phyloP scores from a whole-genome alignment of 305 asterid species.

The Withania somnifera region DNA sequence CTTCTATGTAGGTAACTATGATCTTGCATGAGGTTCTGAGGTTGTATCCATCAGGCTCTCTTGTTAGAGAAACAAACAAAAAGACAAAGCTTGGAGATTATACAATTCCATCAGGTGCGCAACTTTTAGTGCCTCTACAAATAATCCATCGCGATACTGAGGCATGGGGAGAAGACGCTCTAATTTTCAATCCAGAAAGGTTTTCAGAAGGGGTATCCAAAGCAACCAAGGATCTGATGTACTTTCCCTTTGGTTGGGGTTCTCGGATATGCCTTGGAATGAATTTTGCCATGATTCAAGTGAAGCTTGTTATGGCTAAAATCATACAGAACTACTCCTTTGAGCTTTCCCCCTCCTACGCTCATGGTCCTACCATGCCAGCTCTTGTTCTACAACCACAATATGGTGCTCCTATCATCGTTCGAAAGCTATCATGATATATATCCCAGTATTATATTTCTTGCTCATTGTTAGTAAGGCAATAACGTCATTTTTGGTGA shows the following conservation, averaged over 20 bases:
- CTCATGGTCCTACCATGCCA: constrained; percentile 25
- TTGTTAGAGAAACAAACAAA: constrained; percentile 10
- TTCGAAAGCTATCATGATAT: not conserved
- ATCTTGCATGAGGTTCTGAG: constrained; percentile 44
- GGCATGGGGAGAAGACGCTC: constrained; percentile 45
- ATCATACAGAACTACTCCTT: constrained; percentile 31
- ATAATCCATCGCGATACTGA: constrained; percentile 23
- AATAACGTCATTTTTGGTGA: not conserved
- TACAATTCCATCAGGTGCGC: constrained; percentile 21
- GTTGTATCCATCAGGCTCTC: constrained; percentile 28
- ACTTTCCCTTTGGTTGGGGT: constrained; percentile 46
- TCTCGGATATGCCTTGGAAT: constrained; percentile 43
- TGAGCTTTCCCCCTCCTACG: constrained; percentile 33
- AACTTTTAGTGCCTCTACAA: constrained; percentile 20
- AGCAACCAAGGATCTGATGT: constrained; percentile 24
- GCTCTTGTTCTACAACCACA: constrained; percentile 29
- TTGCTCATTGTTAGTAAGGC: not conserved
- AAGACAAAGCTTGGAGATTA: constrained; percentile 15
- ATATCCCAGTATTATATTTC: not conserved
- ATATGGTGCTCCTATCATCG: constrained; percentile 16
- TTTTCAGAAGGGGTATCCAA: constrained; percentile 41
- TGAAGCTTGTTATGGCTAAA: constrained; percentile 29
- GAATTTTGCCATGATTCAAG: constrained; percentile 31
- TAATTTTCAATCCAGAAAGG: constrained; percentile 34
- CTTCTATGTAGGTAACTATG: constrained; percentile 28